Evolutionary conservation across 306 rosid species (phyloP).

Genomic region (Herpetospermum pedunculosum): DNA sequence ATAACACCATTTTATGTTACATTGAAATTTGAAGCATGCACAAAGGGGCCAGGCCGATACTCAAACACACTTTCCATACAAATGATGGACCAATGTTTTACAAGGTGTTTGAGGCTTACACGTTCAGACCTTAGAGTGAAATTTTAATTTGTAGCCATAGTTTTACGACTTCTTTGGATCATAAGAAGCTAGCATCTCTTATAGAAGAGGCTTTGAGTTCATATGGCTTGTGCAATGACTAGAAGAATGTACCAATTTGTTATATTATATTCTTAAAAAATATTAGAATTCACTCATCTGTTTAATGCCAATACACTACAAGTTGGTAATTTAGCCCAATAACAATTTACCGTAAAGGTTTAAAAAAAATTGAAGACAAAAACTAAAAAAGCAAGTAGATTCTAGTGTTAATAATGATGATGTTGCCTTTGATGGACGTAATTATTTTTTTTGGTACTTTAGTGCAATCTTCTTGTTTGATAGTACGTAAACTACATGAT

Average conservation of each 20-base stretch:
- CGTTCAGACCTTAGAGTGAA: not conserved
- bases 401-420: not conserved
- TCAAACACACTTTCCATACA: not conserved
- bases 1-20: slow-evolving; percentile 5
- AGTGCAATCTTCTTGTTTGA: not conserved
- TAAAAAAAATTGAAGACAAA: not conserved
- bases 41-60: not conserved
- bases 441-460: not conserved
- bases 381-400: not conserved
- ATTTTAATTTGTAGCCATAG: not conserved
- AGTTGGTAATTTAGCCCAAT: not conserved
- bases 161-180: not conserved
- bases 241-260: not conserved
- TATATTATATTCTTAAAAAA: not conserved
- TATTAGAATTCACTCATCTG: not conserved
- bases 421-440: not conserved
- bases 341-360: not conserved
- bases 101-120: not conserved
- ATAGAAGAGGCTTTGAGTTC: not conserved
- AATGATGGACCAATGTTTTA: not conserved
- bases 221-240: not conserved
- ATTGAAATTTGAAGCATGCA: slow-evolving; percentile 10
- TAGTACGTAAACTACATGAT: not conserved
- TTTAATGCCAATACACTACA: not conserved
- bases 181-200: not conserved